A percentile compares a stretch with the other conserved stretches of the same genome.
These are phyloP conservation scores for Kuraishia borneana DNA, from an alignment of 805 yeast species.

Conservation along the genomic window DNA sequence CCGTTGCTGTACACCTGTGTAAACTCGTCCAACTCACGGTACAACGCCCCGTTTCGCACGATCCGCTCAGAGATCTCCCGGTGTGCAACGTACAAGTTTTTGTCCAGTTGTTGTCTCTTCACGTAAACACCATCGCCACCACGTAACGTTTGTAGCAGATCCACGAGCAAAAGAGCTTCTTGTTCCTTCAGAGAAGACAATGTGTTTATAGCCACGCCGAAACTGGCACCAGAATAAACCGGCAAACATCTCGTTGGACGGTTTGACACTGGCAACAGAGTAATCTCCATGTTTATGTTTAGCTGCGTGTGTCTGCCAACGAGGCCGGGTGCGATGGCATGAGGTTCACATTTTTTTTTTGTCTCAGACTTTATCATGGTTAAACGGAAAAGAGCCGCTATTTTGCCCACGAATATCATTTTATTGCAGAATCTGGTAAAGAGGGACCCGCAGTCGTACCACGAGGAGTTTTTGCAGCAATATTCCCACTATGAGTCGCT, in stretches of 20 bases:
- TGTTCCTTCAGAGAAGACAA: constrained; percentile 34
- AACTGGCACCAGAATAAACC: not conserved
- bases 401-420: constrained; percentile 86
- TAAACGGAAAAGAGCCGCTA: constrained; percentile 82
- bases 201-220: not conserved
- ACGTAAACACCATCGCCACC: constrained; percentile 76
- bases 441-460: constrained; percentile 88
- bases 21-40: constrained; percentile 46
- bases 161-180: constrained; percentile 64
- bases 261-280: not conserved
- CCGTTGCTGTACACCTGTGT: constrained; percentile 40
- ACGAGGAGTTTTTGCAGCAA: constrained; percentile 89
- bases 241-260: not conserved
- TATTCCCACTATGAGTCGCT: constrained; percentile 86
- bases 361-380: constrained; percentile 41
- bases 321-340: not conserved
- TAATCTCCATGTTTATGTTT: not conserved
- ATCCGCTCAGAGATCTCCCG: constrained; percentile 58
- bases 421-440: constrained; percentile 85
- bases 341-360: not conserved
- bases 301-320: not conserved
- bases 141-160: constrained; percentile 52
- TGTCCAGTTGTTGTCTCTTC: constrained; percentile 55
- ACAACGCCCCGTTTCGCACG: constrained; percentile 52
- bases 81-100: constrained; percentile 60